These are phyloP conservation scores for Tuber melanosporum DNA, from an alignment of 495 filamentous ascomycete genomes.

Conservation along the genomic window DNA sequence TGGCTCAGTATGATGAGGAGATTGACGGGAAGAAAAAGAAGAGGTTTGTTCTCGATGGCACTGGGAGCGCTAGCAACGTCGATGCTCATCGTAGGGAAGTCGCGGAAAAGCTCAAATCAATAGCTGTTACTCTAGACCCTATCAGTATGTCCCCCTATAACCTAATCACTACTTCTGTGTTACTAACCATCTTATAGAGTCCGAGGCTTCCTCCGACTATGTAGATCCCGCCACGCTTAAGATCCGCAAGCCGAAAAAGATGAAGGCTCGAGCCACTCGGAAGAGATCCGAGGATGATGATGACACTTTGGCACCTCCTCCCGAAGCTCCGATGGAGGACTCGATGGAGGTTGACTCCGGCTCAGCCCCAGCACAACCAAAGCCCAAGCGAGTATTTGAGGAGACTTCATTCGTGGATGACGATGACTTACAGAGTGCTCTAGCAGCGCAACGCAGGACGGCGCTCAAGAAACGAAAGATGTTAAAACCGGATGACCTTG, in stretches of 20 bases:
- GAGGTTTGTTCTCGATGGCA: conserved; percentile 73
- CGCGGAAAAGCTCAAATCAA: conserved; percentile 56
- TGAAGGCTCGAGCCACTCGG: conserved; percentile 69
- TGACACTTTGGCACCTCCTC: conserved; percentile 52
- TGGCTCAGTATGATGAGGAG: conserved; percentile 91
- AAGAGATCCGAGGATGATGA: conserved; percentile 66
- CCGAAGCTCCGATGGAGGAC: conserved; percentile 46
- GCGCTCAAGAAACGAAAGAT: conserved; percentile 88
- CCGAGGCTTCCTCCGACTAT: conserved; percentile 75
- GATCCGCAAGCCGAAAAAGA: conserved; percentile 89
- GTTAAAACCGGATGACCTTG: conserved; percentile 74
- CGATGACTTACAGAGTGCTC: conserved; percentile 79
- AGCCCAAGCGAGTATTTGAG: conserved; percentile 59
- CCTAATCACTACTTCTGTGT: conserved; percentile 5
- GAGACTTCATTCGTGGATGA: conserved; percentile 76
- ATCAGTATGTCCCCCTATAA: conserved; percentile 44
- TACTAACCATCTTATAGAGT: conserved; percentile 43
- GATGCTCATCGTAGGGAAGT: conserved; percentile 54
- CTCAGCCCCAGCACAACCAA: conserved; percentile 41
- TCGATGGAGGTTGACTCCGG: conserved; percentile 73
- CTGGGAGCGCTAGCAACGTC: conserved; percentile 59
- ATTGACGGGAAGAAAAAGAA: conserved; percentile 89
- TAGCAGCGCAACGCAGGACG: conserved; percentile 69
- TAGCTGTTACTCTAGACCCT: conserved; percentile 70
- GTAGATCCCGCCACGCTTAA: conserved; percentile 78